Base-by-base conservation (phyloP, 163 green algal genomes). In the Trebouxiophyceae sp. region DNA sequence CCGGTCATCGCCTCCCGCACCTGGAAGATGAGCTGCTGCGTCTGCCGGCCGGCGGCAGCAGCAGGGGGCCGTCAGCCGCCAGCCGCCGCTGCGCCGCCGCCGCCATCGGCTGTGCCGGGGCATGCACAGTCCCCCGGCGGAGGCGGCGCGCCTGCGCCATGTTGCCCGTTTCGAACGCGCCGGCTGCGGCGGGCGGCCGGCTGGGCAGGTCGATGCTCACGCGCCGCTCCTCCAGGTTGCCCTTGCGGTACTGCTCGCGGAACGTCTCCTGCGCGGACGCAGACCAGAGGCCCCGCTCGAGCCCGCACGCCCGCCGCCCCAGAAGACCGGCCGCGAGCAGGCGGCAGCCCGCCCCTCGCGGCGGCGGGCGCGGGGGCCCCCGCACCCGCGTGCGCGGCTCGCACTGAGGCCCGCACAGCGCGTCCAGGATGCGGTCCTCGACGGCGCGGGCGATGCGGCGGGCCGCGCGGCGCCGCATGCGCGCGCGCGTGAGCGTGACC, bases 191-290 rank as follows among this genome's bases (percentile, higher is more conserved):
- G n/a, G n/a, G n/a, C n/a, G n/a, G n/a, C n/a, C n/a, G n/a, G n/a
- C n/a, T n/a, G n/a, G 83, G 75, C 60, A 88, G 57, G 54, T 93
- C 89, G 26, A 95, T 57, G 34, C 87, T 77, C 32, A 96, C 76
- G 16, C 39, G 54, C 8, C 75, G 70, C 6, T 89, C 74, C 57
- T 96, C 90, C 50, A 96, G 73, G 16, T 68, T 65, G 29, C 89
- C 81, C 24, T 74, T 62, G 7, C 76, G 67, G 74, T 92, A 93
- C 46, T 92, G 71, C 12, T 74, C 44, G 45, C 78, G 56, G 66
- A 91, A 91, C 1, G 31, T 33, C 45, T 72, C 66, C 66, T 72
- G 66, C 58, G 57, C 4, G 59, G 23, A 57, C 34, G n/a, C 22
- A 2, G 34, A 32, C 2, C 27, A 16, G 54, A 33, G 20, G 12